Conservation (phyloP, 1,284 basidiomycete species). For the Ganoderma multipileum region DNA sequence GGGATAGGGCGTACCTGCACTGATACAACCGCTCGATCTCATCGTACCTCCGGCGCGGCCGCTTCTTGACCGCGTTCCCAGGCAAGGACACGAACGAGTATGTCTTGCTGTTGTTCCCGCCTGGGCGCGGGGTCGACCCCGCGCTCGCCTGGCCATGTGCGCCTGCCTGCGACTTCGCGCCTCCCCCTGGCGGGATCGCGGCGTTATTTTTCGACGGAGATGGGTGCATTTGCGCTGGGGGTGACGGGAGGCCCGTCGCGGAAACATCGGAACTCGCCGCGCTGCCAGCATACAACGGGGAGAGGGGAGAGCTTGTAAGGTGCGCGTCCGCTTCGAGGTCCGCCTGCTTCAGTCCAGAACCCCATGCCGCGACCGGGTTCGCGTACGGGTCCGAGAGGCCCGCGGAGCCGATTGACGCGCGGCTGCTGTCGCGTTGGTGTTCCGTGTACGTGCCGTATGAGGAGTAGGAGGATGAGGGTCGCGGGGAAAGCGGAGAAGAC, state of each 20-base stretch:
- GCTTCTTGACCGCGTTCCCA: slow-evolving; percentile 82
- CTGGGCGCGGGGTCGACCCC: slow-evolving; percentile 22
- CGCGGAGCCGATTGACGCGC: slow-evolving; percentile 28
- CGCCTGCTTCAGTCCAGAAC: slow-evolving; percentile 27
- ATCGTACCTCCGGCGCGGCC: slow-evolving; percentile 84
- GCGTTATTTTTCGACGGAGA: slow-evolving; percentile 19
- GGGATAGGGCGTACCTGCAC: slow-evolving; percentile 51
- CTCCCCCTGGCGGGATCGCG: neutral
- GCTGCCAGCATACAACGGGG: slow-evolving; percentile 34
- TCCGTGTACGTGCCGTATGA: slow-evolving; percentile 32
- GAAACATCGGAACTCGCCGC: slow-evolving; percentile 33
- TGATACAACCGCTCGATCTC: slow-evolving; percentile 93
- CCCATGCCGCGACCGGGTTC: slow-evolving; percentile 22
- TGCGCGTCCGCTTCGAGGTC: slow-evolving; percentile 24
- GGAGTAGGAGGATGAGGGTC: slow-evolving; percentile 32
- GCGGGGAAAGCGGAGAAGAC: slow-evolving; percentile 32
- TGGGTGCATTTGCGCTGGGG: slow-evolving; percentile 20
- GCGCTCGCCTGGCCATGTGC: slow-evolving; percentile 15
- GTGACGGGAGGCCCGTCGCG: slow-evolving; percentile 26
- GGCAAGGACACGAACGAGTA: slow-evolving; percentile 84
- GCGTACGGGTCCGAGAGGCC: slow-evolving; percentile 23
- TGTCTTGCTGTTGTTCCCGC: slow-evolving; percentile 58
- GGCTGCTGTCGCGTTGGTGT: slow-evolving; percentile 32
- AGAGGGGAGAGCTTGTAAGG: slow-evolving; percentile 29
- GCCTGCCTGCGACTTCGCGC: slow-evolving; percentile 14